These are phyloP conservation scores for Phylloporus arenicola DNA, from an alignment of 768 basidiomycete species.

Conservation along the genomic window DNA sequence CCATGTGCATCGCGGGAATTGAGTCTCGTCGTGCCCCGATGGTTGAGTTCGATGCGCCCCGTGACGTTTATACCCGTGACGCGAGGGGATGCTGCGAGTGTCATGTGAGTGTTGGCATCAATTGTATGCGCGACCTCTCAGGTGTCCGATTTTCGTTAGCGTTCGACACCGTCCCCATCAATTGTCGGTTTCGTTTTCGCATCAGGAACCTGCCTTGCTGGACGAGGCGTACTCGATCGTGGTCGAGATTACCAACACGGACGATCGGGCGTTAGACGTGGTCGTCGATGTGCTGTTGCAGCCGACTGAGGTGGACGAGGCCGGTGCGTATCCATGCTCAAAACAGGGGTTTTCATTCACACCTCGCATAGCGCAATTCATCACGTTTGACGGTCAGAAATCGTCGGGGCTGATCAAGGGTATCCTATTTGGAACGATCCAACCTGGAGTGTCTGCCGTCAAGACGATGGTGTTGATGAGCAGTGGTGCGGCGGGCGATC, in stretches of 20 bases:
- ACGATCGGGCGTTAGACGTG: conserved; percentile 64
- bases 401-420: conserved; percentile 74
- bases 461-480: conserved; percentile 64
- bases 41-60: conserved; percentile 57
- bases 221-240: conserved; percentile 76
- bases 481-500: conserved; percentile 59
- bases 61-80: conserved; percentile 48
- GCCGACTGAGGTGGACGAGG: conserved; percentile 69
- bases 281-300: conserved; percentile 73
- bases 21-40: conserved; percentile 33
- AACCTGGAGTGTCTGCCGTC: conserved; percentile 48
- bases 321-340: conserved; percentile 41
- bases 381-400: conserved; percentile 55
- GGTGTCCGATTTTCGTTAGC: conserved; percentile 30
- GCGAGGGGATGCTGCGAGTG: conserved; percentile 41
- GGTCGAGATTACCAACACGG: conserved; percentile 65
- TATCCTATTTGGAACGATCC: conserved; percentile 45
- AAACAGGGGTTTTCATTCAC: not conserved
- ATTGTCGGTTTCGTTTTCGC: conserved; percentile 49
- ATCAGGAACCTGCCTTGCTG: conserved; percentile 67
- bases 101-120: conserved; percentile 38
- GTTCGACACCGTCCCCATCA: conserved; percentile 60
- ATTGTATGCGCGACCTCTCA: not conserved
- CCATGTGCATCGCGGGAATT: conserved; percentile 36
- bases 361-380: conserved; percentile 46